Conservation (phyloP, 1,284 basidiomycete genomes). For the Apiotrichum siamense region DNA sequence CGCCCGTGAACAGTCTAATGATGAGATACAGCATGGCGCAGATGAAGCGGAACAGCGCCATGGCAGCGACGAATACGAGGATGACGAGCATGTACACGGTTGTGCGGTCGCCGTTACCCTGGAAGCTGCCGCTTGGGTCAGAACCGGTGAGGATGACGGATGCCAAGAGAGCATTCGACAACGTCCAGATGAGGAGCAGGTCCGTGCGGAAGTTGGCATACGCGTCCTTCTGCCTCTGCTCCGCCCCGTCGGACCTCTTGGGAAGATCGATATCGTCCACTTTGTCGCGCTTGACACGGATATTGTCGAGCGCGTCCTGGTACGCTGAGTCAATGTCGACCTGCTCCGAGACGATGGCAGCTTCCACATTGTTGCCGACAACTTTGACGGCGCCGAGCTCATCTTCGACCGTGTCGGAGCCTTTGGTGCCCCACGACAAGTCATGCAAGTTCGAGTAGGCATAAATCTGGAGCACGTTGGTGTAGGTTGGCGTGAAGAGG, state of each 20-base stretch:
- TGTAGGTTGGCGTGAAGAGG: constrained; percentile 53
- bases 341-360: constrained; percentile 77
- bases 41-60: constrained; percentile 53
- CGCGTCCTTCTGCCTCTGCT: constrained; percentile 74
- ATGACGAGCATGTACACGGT: constrained; percentile 47
- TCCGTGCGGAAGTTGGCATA: constrained; percentile 79
- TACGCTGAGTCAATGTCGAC: constrained; percentile 85
- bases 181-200: constrained; percentile 42
- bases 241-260: constrained; percentile 53
- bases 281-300: constrained; percentile 48
- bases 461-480: constrained; percentile 21
- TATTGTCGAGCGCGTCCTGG: constrained; percentile 76
- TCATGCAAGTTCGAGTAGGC: constrained; percentile 55
- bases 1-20: constrained; percentile 52
- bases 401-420: constrained; percentile 58
- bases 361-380: constrained; percentile 68
- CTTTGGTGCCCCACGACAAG: constrained; percentile 84
- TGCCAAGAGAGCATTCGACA: constrained; percentile 61
- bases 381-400: constrained; percentile 69
- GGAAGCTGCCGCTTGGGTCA: constrained; percentile 60
- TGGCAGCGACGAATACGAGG: constrained; percentile 47
- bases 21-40: constrained; percentile 62
- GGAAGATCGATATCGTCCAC: constrained; percentile 28
- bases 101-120: constrained; percentile 51
- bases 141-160: constrained; percentile 78